A percentile compares a stretch with the other conserved stretches of the same genome.
Evolutionary conservation across 108 stramenopile species (phyloP).

Genomic region (Hondaea fermentalgiana): DNA sequence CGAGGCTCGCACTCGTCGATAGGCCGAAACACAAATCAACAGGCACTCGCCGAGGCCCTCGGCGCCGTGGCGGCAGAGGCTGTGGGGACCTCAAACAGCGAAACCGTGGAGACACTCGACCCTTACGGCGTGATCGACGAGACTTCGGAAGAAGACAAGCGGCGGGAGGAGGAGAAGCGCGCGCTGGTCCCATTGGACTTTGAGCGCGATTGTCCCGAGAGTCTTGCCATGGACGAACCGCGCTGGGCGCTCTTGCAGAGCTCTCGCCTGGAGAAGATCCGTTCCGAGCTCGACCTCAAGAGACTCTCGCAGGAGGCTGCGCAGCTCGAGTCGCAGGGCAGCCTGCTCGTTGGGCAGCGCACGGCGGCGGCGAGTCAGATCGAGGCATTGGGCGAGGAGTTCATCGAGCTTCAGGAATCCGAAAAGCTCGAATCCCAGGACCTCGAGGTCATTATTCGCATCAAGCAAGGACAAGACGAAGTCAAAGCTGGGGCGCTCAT

Average conservation of each 20-base stretch:
- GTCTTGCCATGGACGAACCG: not conserved
- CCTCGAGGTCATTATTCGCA: conserved; percentile 35
- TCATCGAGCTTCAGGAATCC: not conserved
- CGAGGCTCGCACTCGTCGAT: not conserved
- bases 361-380: not conserved
- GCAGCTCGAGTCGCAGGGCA: conserved; percentile 28
- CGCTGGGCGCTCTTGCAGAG: conserved; percentile 40
- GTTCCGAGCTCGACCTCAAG: conserved; percentile 37
- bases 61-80: no score
- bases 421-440: not conserved
- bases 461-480: conserved; percentile 55
- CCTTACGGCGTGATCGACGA: not conserved
- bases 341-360: conserved; percentile 17
- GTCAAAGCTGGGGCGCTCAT: conserved; percentile 42
- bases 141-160: not conserved
- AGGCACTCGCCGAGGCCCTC: not conserved
- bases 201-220: not conserved
- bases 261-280: conserved; percentile 28
- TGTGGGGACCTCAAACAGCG: not conserved
- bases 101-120: not conserved
- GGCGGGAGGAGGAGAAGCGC: not conserved
- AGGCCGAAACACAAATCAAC: not conserved
- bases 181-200: not conserved
- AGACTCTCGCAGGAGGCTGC: not conserved
- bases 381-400: not conserved